These are phyloP conservation scores for Hypoxylon sp. DNA, from an alignment of 2,329 filamentous ascomycete genomes.

Conservation along the genomic window DNA sequence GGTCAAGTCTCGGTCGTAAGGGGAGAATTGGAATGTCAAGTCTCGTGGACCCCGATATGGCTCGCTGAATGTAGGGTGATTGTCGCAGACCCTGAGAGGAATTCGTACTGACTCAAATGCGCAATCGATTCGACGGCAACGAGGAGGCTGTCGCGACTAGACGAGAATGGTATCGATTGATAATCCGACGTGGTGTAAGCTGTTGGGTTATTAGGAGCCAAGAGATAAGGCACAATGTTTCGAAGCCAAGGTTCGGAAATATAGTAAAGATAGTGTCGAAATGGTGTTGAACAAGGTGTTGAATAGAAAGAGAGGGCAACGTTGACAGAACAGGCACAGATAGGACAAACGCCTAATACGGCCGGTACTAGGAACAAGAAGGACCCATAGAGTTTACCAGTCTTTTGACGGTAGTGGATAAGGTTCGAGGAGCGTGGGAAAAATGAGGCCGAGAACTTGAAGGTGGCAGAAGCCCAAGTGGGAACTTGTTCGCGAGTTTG, in stretches of 20 bases:
- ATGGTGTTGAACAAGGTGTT: slow-evolving; percentile 20
- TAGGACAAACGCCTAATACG: slow-evolving; percentile 33
- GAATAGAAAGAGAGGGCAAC: slow-evolving; percentile 29
- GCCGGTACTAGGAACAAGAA: slow-evolving; percentile 38
- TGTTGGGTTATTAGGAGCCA: slow-evolving; percentile 32
- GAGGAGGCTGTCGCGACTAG: slow-evolving; percentile 24
- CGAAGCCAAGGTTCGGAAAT: slow-evolving; percentile 32
- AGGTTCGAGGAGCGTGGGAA: slow-evolving; percentile 37
- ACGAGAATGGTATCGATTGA: slow-evolving; percentile 24
- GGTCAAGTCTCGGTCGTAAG: slow-evolving; percentile 32
- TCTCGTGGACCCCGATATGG: slow-evolving; percentile 38
- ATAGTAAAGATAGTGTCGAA: slow-evolving; percentile 28
- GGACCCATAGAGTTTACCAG: slow-evolving; percentile 40
- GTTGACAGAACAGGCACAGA: slow-evolving; percentile 40
- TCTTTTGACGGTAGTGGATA: slow-evolving; percentile 32
- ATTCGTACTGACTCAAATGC: slow-evolving; percentile 24
- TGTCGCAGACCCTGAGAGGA: slow-evolving; percentile 39
- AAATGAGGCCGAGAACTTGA: slow-evolving; percentile 49
- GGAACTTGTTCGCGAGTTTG: slow-evolving; percentile 44
- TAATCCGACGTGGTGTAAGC: slow-evolving; percentile 15
- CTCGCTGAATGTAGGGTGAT: slow-evolving; percentile 20
- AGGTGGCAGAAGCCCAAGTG: slow-evolving; percentile 42
- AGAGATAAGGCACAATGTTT: slow-evolving; percentile 30
- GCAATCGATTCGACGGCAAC: slow-evolving; percentile 30
- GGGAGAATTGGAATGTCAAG: slow-evolving; percentile 43